These are phyloP conservation scores for Quercus mongolica DNA, from an alignment of 306 rosid species.

Conservation along the genomic window DNA sequence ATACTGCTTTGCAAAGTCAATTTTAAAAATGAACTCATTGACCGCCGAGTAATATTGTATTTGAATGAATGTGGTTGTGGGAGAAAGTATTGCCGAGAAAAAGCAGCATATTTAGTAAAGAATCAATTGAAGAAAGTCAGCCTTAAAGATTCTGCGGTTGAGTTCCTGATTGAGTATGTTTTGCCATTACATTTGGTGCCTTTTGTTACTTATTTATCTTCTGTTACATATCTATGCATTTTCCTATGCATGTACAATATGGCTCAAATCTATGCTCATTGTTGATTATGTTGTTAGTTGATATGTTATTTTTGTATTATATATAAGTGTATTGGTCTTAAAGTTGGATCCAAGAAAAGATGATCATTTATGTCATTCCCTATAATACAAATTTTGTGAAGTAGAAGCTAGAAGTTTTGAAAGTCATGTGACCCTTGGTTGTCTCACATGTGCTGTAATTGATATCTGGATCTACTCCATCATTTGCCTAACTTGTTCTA, in stretches of 20 bases:
- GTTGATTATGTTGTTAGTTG: background rate
- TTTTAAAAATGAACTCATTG: conserved; percentile 72
- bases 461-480: no score
- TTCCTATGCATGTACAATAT: background rate
- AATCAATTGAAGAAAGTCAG: conserved; percentile 74
- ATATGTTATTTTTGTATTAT: no score
- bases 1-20: conserved; percentile 75
- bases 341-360: background rate
- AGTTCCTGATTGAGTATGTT: conserved; percentile 81
- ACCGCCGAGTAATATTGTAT: conserved; percentile 74
- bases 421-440: background rate
- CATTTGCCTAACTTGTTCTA: no score
- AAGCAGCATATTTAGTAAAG: conserved; percentile 78
- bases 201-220: background rate
- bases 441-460: background rate
- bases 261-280: background rate
- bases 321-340: background rate
- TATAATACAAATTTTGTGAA: background rate
- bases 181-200: conserved; percentile 7
- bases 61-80: conserved; percentile 81
- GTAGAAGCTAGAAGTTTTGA: background rate
- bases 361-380: background rate
- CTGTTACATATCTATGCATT: background rate
- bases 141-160: conserved; percentile 76
- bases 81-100: conserved; percentile 64